A percentile compares a stretch with the other conserved stretches of the same genome.
Evolutionary conservation across 1,284 basidiomycete genomes (phyloP).

Genomic region (Thecaphora thlaspeos): DNA sequence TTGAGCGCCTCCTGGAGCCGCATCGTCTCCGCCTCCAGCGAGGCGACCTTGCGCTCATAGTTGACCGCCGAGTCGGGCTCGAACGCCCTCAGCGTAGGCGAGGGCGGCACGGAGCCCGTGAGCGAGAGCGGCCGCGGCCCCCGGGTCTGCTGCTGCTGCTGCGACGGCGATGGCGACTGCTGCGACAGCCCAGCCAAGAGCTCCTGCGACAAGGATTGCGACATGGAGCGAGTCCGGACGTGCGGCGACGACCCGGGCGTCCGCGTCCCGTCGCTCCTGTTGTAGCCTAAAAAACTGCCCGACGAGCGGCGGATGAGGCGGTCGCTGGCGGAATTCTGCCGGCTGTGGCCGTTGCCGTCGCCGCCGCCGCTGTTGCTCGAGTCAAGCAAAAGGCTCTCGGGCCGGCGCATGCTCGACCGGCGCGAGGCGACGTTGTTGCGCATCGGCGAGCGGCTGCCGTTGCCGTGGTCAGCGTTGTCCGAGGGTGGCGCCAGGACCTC

Average conservation of each 20-base stretch:
- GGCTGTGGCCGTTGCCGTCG: no score
- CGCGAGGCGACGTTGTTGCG: conserved; percentile 13
- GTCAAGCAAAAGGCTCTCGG: conserved; percentile 39
- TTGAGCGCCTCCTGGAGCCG: conserved; percentile 44
- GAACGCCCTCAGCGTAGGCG: conserved; percentile 36
- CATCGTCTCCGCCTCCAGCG: conserved; percentile 46
- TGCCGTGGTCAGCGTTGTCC: conserved; percentile 15
- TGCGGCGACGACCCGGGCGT: conserved; percentile 10
- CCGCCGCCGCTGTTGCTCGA: no score
- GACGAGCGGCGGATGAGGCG: conserved; percentile 39
- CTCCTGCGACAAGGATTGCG: conserved; percentile 48
- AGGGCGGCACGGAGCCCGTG: conserved; percentile 38
- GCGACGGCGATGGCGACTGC: no score
- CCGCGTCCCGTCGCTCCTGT: conserved; percentile 39
- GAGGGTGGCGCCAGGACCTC: conserved; percentile 36
- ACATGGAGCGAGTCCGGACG: conserved; percentile 41
- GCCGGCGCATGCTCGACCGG: conserved; percentile 20
- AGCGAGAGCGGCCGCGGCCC: conserved; percentile 42
- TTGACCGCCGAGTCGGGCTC: conserved; percentile 37
- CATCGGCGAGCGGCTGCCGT: conserved; percentile 3
- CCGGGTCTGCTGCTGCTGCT: conserved; percentile 13
- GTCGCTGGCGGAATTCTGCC: conserved; percentile 19
- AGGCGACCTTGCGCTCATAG: conserved; percentile 47
- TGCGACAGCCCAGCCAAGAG: no score
- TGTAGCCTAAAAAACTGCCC: conserved; percentile 53